Conservation (phyloP, 257 asterid species). For the Hygrophila difformis region DNA sequence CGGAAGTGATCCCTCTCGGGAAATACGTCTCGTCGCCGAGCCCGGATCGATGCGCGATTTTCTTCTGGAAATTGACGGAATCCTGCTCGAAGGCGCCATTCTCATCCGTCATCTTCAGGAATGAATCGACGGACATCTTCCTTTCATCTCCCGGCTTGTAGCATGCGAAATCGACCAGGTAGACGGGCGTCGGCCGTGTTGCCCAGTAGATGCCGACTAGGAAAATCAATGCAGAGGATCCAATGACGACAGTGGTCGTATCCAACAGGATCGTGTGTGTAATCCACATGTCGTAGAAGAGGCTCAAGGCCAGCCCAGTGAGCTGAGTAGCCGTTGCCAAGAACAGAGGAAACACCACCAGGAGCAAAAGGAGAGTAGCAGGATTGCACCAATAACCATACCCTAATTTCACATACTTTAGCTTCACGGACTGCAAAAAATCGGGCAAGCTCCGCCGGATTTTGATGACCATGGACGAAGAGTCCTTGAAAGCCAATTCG, state of each 20-base stretch:
- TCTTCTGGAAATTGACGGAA: slow-evolving; percentile 34
- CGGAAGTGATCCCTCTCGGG: slow-evolving; percentile 33
- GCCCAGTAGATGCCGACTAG: slow-evolving; percentile 49
- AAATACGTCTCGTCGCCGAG: slow-evolving; percentile 51
- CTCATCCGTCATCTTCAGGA: slow-evolving; percentile 32
- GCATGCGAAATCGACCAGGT: slow-evolving; percentile 48
- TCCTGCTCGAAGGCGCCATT: slow-evolving; percentile 29
- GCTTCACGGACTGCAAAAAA: slow-evolving; percentile 46
- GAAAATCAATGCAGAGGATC: slow-evolving; percentile 21
- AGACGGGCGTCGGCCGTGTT: slow-evolving; percentile 28
- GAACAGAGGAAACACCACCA: slow-evolving; percentile 26
- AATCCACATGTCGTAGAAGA: slow-evolving; percentile 25
- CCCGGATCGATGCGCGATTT: slow-evolving; percentile 38
- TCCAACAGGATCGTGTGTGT: slow-evolving; percentile 26
- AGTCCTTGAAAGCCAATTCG: slow-evolving; percentile 39
- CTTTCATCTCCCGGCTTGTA: slow-evolving; percentile 38
- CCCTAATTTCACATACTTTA: slow-evolving; percentile 58
- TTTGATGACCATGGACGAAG: slow-evolving; percentile 35
- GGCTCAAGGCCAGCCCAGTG: slow-evolving; percentile 20
- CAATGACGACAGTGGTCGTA: slow-evolving; percentile 28
- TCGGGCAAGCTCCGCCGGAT: slow-evolving; percentile 38
- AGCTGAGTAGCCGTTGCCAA: slow-evolving; percentile 24
- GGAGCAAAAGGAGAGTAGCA: slow-evolving; percentile 24
- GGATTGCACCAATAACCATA: slow-evolving; percentile 63
- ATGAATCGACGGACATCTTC: slow-evolving; percentile 30